Evolutionary conservation across 768 basidiomycete species (phyloP), one percentile per base, ranked within the genome.

Genomic region (Termitomyces sp.): DNA sequence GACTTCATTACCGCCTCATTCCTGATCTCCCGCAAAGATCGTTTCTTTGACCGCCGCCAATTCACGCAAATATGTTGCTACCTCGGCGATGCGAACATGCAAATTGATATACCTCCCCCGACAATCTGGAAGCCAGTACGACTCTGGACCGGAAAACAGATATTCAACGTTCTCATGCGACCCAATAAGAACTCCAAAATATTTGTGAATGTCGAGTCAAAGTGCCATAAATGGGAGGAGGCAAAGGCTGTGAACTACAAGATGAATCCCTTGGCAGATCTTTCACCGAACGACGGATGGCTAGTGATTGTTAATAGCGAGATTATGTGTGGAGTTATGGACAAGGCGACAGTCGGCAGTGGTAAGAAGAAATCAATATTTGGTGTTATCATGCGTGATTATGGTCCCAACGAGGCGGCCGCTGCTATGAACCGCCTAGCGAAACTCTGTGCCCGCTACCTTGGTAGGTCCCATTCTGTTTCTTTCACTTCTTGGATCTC

Each of bases 281-380:
- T 99, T 70, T 90, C 92, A 10, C 95, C 96, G 0, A 98, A 99
- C 66, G 97, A 99, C 64, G 96, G 96, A 1, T 98, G 92, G 87
- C 82, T 99, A 27, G 97, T 99, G 44, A 85, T 99, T 54, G 86
- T 95, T 60, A 99, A 98, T 70, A 94, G 91, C 67, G 95, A 99
- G 72, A 93, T 99, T 64, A 99, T 98, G 94, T 98, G 95, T 65
- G 97, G 97, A 43, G 91, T 94, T 16, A 96, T 98, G 87, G 97
- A 99, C 76, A 99, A 99, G 74, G 91, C 92, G 16, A 98, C 94
- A 0, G 89, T 98, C 4, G 97, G 97, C 53, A 90, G 92, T 64
- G 97, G 97, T 52, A 99, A 99, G 82, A 98, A 99, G 79, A 98
- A 98, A 68, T 97, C 95, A 2, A 93, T 99, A 42, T 99, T 98